phyloP scores from a whole-genome alignment of 2,329 filamentous ascomycete genomes.

The Hirsutella minnesotensis region DNA sequence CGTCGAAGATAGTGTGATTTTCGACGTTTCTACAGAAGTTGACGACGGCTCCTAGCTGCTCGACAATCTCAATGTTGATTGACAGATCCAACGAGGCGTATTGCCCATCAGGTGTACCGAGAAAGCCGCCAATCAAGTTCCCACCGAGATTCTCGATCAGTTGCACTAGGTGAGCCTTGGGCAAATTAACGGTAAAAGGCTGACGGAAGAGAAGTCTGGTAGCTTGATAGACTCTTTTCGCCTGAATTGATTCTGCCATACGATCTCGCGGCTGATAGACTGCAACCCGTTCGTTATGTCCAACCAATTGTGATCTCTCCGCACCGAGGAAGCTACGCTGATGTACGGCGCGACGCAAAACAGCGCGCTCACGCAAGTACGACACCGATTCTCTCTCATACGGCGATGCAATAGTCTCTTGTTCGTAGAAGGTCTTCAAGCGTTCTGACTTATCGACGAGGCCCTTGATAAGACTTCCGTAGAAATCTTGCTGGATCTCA shows the following conservation, averaged over 20 bases:
- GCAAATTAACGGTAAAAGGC: not conserved
- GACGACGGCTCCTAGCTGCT: slow-evolving; percentile 2
- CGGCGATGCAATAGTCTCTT: too few relatives aligned
- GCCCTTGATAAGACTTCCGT: not conserved
- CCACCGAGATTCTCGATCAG: not conserved
- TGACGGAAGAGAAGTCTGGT: not conserved
- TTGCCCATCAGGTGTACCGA: too few relatives aligned
- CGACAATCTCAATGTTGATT: slow-evolving; percentile 1
- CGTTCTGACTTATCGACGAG: not conserved
- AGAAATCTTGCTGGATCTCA: not conserved
- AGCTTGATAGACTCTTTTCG: not conserved
- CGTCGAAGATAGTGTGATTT: not conserved
- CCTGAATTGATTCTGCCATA: not conserved
- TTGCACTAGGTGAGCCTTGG: not conserved
- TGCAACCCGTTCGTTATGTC: too few relatives aligned
- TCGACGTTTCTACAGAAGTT: not conserved
- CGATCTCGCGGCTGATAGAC: not conserved
- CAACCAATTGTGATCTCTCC: too few relatives aligned
- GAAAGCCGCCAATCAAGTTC: not conserved
- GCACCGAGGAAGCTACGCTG: too few relatives aligned
- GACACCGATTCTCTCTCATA: too few relatives aligned
- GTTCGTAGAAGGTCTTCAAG: not conserved
- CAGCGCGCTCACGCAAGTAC: not conserved
- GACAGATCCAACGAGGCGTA: not conserved
- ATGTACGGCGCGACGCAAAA: not conserved